Evolutionary conservation across 495 filamentous ascomycete genomes (phyloP).

Genomic region (Articulospora tetracladia): DNA sequence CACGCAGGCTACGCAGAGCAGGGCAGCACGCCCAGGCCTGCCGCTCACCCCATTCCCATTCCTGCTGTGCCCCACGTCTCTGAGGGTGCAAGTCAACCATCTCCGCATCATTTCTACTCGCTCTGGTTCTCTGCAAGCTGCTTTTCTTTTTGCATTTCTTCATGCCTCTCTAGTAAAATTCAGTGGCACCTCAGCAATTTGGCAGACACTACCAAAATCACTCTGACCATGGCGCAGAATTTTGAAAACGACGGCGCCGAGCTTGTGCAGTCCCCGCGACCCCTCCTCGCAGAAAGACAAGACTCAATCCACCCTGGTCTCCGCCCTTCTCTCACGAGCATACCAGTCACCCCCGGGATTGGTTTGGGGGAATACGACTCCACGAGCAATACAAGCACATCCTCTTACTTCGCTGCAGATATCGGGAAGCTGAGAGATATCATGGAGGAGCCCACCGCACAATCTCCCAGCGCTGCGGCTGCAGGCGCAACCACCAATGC

Average conservation of each 20-base stretch:
- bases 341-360: constrained; percentile 49
- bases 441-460: constrained; percentile 14
- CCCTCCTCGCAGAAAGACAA: constrained; percentile 2
- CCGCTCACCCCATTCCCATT: not conserved
- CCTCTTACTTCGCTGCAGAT: constrained; percentile 36
- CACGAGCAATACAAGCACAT: not conserved
- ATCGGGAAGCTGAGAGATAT: constrained; percentile 10
- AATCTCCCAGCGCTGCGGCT: constrained; percentile 42
- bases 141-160: not conserved
- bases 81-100: not conserved
- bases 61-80: not conserved
- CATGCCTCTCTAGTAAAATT: not conserved
- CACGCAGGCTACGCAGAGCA: no score
- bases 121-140: not conserved
- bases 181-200: not conserved
- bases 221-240: constrained; percentile 23
- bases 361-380: constrained; percentile 32
- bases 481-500: constrained; percentile 50
- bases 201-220: not conserved
- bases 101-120: not conserved
- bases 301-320: constrained; percentile 22
- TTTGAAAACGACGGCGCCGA: constrained; percentile 13
- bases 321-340: constrained; percentile 18
- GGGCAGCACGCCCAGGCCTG: not conserved
- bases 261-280: constrained; percentile 11